phyloP scores from a whole-genome alignment of 1,139 yeast genomes.

The Diutina scorzettiae region DNA sequence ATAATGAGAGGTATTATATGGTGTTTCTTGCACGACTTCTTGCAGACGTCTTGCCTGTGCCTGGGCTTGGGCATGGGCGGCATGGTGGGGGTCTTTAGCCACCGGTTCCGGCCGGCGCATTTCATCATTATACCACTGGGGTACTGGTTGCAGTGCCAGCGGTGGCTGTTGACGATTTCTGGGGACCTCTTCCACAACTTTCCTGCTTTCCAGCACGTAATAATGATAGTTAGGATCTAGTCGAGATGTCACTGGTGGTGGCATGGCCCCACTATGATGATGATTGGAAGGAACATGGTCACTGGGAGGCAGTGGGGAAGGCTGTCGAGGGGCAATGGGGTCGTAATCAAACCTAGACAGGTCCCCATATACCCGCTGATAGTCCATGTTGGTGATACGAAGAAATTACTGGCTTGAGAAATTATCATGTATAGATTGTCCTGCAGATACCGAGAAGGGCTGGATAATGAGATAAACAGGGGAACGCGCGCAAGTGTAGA shows the following conservation, averaged over 20 bases:
- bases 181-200: not conserved
- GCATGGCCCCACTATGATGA: not conserved
- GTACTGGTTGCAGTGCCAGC: not conserved
- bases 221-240: conserved; percentile 1
- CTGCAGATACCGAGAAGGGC: too few species aligned
- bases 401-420: too few species aligned
- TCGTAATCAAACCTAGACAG: conserved; percentile 2
- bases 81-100: not conserved
- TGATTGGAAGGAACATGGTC: not conserved
- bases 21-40: not conserved
- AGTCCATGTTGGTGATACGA: too few species aligned
- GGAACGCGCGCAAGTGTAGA: too few species aligned
- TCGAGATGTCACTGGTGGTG: conserved; percentile 6
- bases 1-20: not conserved
- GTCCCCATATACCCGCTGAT: conserved; percentile 4
- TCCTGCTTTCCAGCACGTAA: not conserved
- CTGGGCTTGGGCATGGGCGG: not conserved
- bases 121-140: not conserved
- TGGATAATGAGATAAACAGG: too few species aligned
- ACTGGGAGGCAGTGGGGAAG: not conserved
- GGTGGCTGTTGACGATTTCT: not conserved
- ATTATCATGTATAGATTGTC: too few species aligned
- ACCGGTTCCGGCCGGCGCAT: not conserved
- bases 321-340: not conserved
- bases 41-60: not conserved